Evolutionary conservation across 2,329 filamentous ascomycete genomes (phyloP).

Genomic region (Cercospora beticola): DNA sequence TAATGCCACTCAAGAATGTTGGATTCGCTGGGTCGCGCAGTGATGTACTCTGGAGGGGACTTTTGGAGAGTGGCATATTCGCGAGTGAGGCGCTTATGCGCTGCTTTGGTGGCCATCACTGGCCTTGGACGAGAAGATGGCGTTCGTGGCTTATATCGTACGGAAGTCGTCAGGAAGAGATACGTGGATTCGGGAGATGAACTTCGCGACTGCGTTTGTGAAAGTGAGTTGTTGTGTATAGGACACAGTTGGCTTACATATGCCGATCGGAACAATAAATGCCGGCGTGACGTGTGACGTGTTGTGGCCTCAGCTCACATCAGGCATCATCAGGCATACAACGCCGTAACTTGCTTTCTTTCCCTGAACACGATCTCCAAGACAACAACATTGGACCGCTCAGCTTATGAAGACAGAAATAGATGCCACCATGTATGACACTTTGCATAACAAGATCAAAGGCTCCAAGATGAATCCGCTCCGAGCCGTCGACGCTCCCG

Average conservation of each 20-base stretch:
- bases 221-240: background rate
- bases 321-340: too few species aligned
- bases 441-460: background rate
- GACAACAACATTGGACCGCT: background rate
- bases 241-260: background rate
- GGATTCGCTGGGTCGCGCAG: constrained; percentile 36
- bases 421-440: background rate
- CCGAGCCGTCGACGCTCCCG: background rate
- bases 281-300: background rate
- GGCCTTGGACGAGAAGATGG: background rate
- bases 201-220: background rate
- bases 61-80: constrained; percentile 41
- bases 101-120: constrained; percentile 42
- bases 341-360: background rate
- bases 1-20: constrained; percentile 43
- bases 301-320: background rate
- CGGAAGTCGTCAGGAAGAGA: background rate
- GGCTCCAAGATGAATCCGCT: background rate
- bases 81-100: constrained; percentile 41
- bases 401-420: background rate
- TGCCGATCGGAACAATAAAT: background rate
- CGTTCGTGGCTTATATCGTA: background rate
- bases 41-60: constrained; percentile 38
- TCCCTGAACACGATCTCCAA: background rate
- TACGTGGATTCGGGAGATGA: background rate